Evolutionary conservation across 2,329 filamentous ascomycete genomes (phyloP).

Genomic region (Leptographium radiaticola): DNA sequence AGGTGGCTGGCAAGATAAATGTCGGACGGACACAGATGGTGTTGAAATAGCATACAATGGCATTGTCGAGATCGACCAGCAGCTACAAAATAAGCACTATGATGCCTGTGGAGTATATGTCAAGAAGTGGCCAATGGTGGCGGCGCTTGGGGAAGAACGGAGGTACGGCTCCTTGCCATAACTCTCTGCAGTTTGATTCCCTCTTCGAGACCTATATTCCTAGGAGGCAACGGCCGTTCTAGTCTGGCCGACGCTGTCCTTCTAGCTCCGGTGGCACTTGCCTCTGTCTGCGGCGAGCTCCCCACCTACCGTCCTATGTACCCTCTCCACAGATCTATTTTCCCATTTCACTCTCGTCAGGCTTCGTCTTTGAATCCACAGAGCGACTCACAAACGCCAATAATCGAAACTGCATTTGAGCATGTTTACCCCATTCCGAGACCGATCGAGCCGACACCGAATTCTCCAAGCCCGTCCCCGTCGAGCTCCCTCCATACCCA

Average conservation of each 20-base stretch:
- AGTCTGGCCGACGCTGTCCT: neutral
- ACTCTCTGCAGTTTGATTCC: neutral
- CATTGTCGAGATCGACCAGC: neutral
- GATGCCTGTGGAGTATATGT: neutral
- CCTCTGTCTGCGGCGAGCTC: neutral
- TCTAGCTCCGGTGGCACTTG: neutral
- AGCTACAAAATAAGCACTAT: neutral
- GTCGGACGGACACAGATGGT: neutral
- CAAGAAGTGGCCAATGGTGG: too few relatives aligned
- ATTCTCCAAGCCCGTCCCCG: neutral
- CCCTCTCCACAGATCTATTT: neutral
- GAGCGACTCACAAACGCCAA: neutral
- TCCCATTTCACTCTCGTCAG: too few relatives aligned
- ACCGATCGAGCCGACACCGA: neutral
- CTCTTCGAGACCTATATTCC: neutral
- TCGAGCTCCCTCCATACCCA: neutral
- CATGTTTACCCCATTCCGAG: neutral
- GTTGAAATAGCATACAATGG: neutral
- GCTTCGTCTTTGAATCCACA: too few relatives aligned
- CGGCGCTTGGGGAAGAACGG: neutral
- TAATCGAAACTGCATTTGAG: neutral
- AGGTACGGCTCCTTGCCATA: neutral
- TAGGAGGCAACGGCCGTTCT: neutral
- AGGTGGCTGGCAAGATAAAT: neutral
- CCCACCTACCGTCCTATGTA: too few relatives aligned